Evolutionary conservation across 2,329 filamentous ascomycete genomes (phyloP), one percentile per base, ranked within the genome.

Genomic region (Epichloe brachyelytri): DNA sequence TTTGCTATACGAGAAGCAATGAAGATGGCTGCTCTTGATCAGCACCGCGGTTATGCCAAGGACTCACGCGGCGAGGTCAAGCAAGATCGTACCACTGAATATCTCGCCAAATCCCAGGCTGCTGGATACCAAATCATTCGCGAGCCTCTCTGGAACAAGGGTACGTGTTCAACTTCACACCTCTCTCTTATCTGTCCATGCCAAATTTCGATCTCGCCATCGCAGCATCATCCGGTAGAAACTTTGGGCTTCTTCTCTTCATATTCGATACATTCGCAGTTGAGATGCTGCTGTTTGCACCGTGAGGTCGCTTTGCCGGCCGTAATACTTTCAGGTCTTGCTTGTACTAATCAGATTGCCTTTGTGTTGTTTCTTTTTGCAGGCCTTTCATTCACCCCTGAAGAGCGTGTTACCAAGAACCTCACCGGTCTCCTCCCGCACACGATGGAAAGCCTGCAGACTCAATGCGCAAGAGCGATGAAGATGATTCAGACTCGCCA

Each of bases 401-500:
- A 83, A 56, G 76, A 84, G 67, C 78, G 80, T 58, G 68, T 79
- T 51, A 65, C 68, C 62, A 80, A 81, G 70, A 83, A 83, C 72
- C 74, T 84, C 55, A 83, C 79, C 41, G 80, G 80, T 54, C 74
- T 84, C 59, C 70, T 84, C 54, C 80, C 80, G 48, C 80, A 83
- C 65, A 77, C 77, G 62, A 78, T 80, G 67, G 77, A 82, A 70
- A 76, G 67, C 65, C 66, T 76, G 60, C 69, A 78, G 55, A 81
- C 75, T 49, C 80, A 83, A 65, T 78, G 76, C 60, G 73, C 74
- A 59, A 74, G 80, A 69, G 85, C 83, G 63, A 80, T 90, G 71
- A 82, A 81, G 67, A 83, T 89, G 71, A 83, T 91, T 61, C 76
- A 82, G 52, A 77, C 77, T 55, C 82, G 85, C 56, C 71, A 78